These are phyloP conservation scores for Rhizopus delemar DNA, from an alignment of 371 early-diverging fungal genomes.

Conservation along the genomic window DNA sequence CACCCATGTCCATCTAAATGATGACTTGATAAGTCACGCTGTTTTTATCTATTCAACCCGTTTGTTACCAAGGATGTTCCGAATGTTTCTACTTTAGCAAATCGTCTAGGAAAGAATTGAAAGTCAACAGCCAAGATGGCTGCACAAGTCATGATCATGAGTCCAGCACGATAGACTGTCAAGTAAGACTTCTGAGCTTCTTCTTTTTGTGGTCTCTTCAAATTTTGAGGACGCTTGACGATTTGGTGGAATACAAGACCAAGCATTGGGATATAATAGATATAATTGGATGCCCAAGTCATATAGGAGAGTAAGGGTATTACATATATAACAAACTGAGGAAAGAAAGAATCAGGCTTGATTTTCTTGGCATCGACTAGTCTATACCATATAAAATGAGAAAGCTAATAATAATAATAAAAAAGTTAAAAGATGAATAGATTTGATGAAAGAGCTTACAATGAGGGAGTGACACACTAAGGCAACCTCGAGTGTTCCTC, in stretches of 20 bases:
- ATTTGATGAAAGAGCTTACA: conserved; percentile 31
- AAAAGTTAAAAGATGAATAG: not conserved
- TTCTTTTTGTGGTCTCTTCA: not conserved
- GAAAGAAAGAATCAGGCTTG: conserved; percentile 16
- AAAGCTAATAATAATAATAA: conserved; percentile 18
- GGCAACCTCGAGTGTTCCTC: conserved; percentile 63
- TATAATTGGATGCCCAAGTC: conserved; percentile 41
- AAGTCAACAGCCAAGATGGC: conserved; percentile 96
- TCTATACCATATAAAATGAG: conserved; percentile 32
- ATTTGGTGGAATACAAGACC: not conserved
- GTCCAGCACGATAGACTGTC: conserved; percentile 73
- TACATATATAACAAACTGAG: conserved; percentile 38
- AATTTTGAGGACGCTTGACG: conserved; percentile 12
- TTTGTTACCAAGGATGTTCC: conserved; percentile 81
- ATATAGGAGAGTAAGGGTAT: conserved; percentile 30
- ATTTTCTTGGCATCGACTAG: conserved; percentile 18
- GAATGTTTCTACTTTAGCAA: conserved; percentile 91
- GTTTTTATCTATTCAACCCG: no score
- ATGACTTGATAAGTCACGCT: not conserved
- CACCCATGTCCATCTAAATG: conserved; percentile 84
- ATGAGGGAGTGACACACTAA: conserved; percentile 54
- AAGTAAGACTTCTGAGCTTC: conserved; percentile 46
- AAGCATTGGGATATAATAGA: conserved; percentile 23
- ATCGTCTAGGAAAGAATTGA: conserved; percentile 86
- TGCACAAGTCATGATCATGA: conserved; percentile 80